Evolutionary conservation across 352 stramenopile genomes (phyloP), one percentile per base, ranked within the genome.

Genomic region (Globisporangium mamillatum): DNA sequence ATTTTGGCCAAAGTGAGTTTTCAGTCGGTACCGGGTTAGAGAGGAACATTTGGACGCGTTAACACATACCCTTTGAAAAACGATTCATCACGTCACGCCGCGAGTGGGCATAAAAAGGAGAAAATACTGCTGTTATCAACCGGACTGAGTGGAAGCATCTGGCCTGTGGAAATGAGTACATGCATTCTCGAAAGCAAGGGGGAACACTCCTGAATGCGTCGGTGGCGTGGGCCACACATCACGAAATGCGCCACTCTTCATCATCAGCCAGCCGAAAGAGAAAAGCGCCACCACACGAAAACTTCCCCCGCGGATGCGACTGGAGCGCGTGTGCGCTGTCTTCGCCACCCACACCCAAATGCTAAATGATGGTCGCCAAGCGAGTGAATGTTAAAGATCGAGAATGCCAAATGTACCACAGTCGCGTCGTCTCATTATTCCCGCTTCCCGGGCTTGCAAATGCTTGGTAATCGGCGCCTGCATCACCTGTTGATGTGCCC

Each of bases 281-380:
- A 48, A 61, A 48, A 36, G 27, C 6, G 20, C 18, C 41, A 56
- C 41, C 59, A 64, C 59, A 64, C 38, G 38, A 64, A 64, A 64
- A 44, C 24, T 64, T 64, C 59, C 16, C 24, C 6, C 44, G 1
- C 4, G 0, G 32, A 46, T 41, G 55, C 55, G 29, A 14, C 0
- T 20, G 8, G 24, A 41, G 25, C 8, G 34, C 20, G 4, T 34
- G 52, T 12, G 50, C 12, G 22, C 22, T 57, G 52, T 25, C 22
- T 32, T 1, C 10, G 29, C 9, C 10, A 58, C 52, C 10, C 52
- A 36, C 6, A 57, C 24, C 8, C 24, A 22, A n/a, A 38, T 59
- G 24, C 53, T 59, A 59, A 59, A 57, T 57, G 52, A 29, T 57
- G 52, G 52, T 57, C 24, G 10, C 1, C 4, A 18, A 8, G 12